Evolutionary conservation across 2,329 filamentous ascomycete genomes (phyloP).

Genomic region (Colletotrichum viniferum): DNA sequence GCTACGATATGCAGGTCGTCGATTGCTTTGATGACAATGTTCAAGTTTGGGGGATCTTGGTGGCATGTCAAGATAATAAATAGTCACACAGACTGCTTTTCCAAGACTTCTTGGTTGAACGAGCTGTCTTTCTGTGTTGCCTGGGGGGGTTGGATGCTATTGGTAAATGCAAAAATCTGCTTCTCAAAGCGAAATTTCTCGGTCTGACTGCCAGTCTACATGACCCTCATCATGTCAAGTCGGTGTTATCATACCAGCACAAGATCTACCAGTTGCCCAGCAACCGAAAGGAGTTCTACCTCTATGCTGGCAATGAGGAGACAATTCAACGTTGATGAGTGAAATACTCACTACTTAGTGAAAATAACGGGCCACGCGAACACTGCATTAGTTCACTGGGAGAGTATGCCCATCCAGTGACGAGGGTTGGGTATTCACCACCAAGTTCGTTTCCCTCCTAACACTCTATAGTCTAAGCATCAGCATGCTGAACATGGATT

Average conservation of each 20-base stretch:
- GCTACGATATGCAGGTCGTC: fast-evolving
- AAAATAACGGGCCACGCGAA: background rate
- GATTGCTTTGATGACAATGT: fast-evolving
- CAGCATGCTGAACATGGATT: background rate
- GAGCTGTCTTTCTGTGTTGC: background rate
- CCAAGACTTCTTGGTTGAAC: background rate
- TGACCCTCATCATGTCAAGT: background rate
- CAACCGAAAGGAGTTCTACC: background rate
- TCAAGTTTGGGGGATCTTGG: fast-evolving
- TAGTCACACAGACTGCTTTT: background rate
- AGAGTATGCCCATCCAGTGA: background rate
- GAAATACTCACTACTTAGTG: fast-evolving
- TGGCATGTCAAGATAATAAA: fast-evolving
- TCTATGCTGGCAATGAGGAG: background rate
- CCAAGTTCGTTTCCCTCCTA: background rate
- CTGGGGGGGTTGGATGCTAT: fast-evolving
- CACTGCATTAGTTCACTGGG: background rate
- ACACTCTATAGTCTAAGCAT: background rate
- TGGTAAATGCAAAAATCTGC: background rate
- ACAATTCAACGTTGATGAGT: background rate
- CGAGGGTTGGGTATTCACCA: fast-evolving
- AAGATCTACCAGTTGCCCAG: background rate
- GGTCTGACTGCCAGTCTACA: background rate
- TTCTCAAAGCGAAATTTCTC: fast-evolving
- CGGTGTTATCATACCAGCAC: background rate